Evolutionary conservation across 106 monocot species (phyloP), one percentile per base, ranked within the genome.

Genomic region (Allium fistulosum): DNA sequence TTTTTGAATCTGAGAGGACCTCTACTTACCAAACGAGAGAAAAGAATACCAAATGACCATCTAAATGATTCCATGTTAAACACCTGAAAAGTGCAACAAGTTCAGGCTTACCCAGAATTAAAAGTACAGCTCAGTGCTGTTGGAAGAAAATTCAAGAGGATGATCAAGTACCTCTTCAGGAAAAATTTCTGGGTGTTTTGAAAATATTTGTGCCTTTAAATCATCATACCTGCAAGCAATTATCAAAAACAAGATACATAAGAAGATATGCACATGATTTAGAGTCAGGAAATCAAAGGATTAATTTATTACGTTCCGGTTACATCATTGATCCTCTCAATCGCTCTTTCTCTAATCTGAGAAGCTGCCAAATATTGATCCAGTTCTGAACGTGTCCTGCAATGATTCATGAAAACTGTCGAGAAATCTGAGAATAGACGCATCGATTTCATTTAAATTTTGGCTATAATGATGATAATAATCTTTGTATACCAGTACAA

Each of bases 31-130:
- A 96, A 66, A 59, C 95, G 95, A 55, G 95, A 96, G 82, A 96
- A 92, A 53, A 96, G 83, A 78, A 96, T 96, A 59, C 95, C 95
- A 73, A 96, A 96, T 57, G 95, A 96, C 95, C 95, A 96, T 74
- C 63, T 62, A 66, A 96, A 96, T 61, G 91, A 82, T 49, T 86
- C 88, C 71, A 96, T 85, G 71, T 92, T 96, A 70, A 83, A 96
- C 49, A 92, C 80, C 94, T 95, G 72, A 63, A 75, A 79, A 50
- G 14, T 14, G 12, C 26, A 13, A 69, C 53, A 3, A 12, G 56
- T 61, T 15, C n/a, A n/a, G 16, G 7, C 10, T 18, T 16, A 17
- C 8, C 6, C 66, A 48, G 12, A 28, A 6, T 8, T 64, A n/a
- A 10, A 58, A 72, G 7, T 49, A 22, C 15, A 75, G 18, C 14